Percentiles rank a stretch among this genome's conserved stretches.
Evolutionary conservation across 352 stramenopile species (phyloP).

Genomic region (Pythium grandisporangium): DNA sequence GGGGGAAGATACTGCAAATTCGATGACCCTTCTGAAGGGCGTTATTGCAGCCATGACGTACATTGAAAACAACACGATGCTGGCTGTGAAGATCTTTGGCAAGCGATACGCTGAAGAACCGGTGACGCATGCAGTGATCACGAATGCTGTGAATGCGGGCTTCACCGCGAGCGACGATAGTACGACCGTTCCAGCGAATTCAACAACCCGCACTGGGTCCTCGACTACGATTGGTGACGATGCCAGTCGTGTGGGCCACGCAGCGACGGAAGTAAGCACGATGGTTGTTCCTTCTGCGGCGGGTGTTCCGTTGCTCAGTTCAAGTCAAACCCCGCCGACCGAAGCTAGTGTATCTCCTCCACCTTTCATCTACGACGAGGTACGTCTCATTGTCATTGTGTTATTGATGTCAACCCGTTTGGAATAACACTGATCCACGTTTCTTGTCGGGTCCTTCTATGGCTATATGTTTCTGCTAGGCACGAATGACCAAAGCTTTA

Average conservation of each 20-base stretch:
- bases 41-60: constrained; percentile 44
- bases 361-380: constrained; percentile 77
- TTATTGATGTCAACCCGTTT: neutral
- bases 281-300: neutral
- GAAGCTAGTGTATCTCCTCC: no score
- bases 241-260: no score
- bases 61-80: constrained; percentile 31
- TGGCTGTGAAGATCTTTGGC: constrained; percentile 66
- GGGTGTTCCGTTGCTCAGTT: neutral
- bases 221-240: no score
- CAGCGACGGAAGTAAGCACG: neutral
- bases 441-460: no score
- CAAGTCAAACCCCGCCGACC: no score
- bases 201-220: no score
- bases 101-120: constrained; percentile 40
- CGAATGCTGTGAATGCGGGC: constrained; percentile 9
- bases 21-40: constrained; percentile 10
- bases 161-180: neutral
- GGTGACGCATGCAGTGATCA: constrained; percentile 26
- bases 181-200: no score
- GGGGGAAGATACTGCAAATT: constrained; percentile 2
- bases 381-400: constrained; percentile 14
- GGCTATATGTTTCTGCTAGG: constrained; percentile 15
- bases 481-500: constrained; percentile 37
- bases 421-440: no score